Base-by-base conservation (phyloP, 2,329 filamentous ascomycete genomes). In the Seiridium cupressi region DNA sequence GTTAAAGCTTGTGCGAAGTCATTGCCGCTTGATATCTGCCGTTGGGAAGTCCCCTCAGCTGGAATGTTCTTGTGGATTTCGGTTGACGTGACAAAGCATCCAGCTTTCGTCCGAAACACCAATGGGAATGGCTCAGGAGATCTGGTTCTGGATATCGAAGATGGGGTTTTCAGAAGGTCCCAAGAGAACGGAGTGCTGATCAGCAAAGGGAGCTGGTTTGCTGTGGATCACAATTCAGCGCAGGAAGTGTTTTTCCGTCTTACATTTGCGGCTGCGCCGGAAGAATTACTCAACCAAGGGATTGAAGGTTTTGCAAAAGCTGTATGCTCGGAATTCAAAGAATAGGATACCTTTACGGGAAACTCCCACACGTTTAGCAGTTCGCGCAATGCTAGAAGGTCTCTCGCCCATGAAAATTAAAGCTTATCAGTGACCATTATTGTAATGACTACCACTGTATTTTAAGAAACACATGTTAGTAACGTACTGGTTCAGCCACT, bases 91-190 rank as follows among this genome's bases (percentile, higher is more conserved):
- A 3, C 5, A 1, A 10, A 40, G 7, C 36, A 55, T 44, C n/a
- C 51, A 44, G 35, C 35, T 10, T 26, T 26, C 2, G 18, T 26
- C 18, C 18, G 18, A 26, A 26, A 26, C 18, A 8, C 9, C 38
- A n/a, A n/a, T 3, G 11, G 4, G 5, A 26, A 9, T 3, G 0
- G 2, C n/a, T 10, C 2, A 4, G 2, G 5, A 4, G 3, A 10
- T 8, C 11, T 40, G 51, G n/a, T 35, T 71, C 1, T 71, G 65
- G 66, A 60, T 70, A 65, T 68, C 10, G 67, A 69, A 58, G 63
- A 66, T 10, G n/a, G 35, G 5, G 66, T 69, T n/a, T 63, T 63
- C 48, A 26, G 31, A 10, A 47, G 51, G 1, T 59, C 65, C 7
- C 58, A 59, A 54, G 55, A 58, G 5, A 61, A 60, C 6, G 67